Conservation (phyloP, 176 grass and related monocot genomes). For the Hordeum marinum region DNA sequence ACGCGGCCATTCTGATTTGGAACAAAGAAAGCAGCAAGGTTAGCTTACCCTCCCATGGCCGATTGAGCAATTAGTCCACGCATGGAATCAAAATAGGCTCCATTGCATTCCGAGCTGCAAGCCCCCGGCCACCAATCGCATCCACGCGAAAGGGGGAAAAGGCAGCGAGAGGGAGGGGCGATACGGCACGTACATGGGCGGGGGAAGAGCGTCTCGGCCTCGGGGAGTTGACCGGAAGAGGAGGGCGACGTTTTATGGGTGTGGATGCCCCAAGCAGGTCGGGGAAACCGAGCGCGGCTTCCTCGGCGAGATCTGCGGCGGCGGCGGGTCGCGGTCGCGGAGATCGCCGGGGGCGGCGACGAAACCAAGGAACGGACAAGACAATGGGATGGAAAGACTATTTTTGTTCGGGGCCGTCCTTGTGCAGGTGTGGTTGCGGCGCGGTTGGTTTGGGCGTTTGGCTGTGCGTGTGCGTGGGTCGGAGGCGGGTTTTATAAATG, state of each 20-base stretch:
- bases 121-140: background rate
- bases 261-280: background rate
- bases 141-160: background rate
- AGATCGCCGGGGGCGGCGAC: constrained; percentile 37
- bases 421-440: background rate
- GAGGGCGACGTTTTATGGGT: background rate
- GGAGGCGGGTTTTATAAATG: background rate
- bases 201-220: background rate
- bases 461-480: background rate
- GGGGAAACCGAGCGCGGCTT: background rate
- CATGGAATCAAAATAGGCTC: background rate
- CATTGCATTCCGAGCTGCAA: background rate
- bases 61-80: background rate
- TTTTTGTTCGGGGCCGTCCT: background rate
- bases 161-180: background rate
- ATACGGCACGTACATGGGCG: constrained; percentile 6
- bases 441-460: background rate
- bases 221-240: background rate
- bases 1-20: constrained; percentile 47
- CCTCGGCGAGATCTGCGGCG: constrained; percentile 5
- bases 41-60: background rate
- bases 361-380: constrained; percentile 15
- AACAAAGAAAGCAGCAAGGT: background rate
- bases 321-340: constrained; percentile 25
- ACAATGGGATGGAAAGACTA: background rate